Evolutionary conservation across 2,329 filamentous ascomycete genomes (phyloP).

Genomic region (Parastagonospora nodorum): DNA sequence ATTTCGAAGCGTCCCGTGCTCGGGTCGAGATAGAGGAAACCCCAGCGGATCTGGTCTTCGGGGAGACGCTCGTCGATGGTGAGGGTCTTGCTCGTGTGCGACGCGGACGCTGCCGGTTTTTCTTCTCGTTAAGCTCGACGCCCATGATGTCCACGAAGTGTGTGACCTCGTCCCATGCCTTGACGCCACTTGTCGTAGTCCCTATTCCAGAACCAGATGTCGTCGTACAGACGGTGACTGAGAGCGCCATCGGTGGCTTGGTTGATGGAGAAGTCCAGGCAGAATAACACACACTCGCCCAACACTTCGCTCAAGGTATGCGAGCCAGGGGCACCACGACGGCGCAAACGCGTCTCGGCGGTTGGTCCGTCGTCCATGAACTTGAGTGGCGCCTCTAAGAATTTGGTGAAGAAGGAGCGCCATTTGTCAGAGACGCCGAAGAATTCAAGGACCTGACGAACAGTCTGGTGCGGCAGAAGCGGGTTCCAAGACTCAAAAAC

Average conservation of each 20-base stretch:
- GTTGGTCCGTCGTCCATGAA: slow-evolving; percentile 44
- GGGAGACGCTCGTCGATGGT: slow-evolving; percentile 31
- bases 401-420: slow-evolving; percentile 53
- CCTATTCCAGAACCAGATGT: slow-evolving; percentile 55
- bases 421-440: slow-evolving; percentile 52
- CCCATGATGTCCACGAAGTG: slow-evolving; percentile 51
- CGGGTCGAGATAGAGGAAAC: slow-evolving; percentile 35
- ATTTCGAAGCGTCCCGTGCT: slow-evolving; percentile 38
- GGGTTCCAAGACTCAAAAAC: slow-evolving; percentile 39
- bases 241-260: slow-evolving; percentile 48
- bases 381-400: slow-evolving; percentile 54
- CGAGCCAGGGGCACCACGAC: slow-evolving; percentile 53
- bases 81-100: slow-evolving; percentile 4
- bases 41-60: slow-evolving; percentile 38
- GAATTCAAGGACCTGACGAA: slow-evolving; percentile 51
- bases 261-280: slow-evolving; percentile 55
- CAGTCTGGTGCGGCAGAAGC: slow-evolving; percentile 52
- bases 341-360: slow-evolving; percentile 45
- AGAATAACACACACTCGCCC: slow-evolving; percentile 55
- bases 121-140: slow-evolving; percentile 49
- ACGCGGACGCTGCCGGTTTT: slow-evolving; percentile 51
- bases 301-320: slow-evolving; percentile 55
- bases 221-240: slow-evolving; percentile 56
- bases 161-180: slow-evolving; percentile 53
- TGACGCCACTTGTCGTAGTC: slow-evolving; percentile 48